These are phyloP conservation scores for Caloboletus inedulis DNA, from an alignment of 1,284 basidiomycete species.

Conservation along the genomic window DNA sequence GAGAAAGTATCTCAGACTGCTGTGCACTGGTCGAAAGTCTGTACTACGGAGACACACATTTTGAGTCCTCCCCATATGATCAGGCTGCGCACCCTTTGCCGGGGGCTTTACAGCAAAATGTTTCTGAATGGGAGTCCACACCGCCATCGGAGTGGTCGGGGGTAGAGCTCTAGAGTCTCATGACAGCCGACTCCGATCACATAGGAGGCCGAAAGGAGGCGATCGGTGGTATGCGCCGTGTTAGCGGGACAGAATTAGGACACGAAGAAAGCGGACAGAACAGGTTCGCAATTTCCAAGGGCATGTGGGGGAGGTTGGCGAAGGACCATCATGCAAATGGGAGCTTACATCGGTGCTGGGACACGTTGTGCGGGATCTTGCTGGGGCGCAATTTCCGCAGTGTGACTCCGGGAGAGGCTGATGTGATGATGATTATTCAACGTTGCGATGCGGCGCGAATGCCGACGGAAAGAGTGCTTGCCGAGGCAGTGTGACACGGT, in stretches of 20 bases:
- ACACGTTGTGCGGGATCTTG: slow-evolving; percentile 2
- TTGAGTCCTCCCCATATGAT: slow-evolving; percentile 1
- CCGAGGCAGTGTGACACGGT: slow-evolving; percentile 24
- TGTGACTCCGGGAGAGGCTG: slow-evolving; percentile 10
- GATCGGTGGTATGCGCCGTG: slow-evolving; percentile 30
- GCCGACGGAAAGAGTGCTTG: slow-evolving; percentile 15
- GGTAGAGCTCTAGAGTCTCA: neutral
- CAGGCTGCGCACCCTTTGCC: slow-evolving; percentile 6
- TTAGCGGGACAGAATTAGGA: slow-evolving; percentile 4
- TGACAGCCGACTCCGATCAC: slow-evolving; percentile 26
- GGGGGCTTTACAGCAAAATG: neutral
- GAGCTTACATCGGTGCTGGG: neutral
- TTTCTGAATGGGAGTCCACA: neutral
- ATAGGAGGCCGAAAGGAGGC: slow-evolving; percentile 16
- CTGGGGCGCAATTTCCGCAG: slow-evolving; percentile 19
- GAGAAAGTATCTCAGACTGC: neutral
- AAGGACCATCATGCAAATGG: slow-evolving; percentile 5
- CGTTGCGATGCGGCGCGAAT: slow-evolving; percentile 13
- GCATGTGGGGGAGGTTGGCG: slow-evolving; percentile 1
- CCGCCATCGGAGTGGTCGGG: slow-evolving; percentile 14
- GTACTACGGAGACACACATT: slow-evolving; percentile 12
- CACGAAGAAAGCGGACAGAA: slow-evolving; percentile 3
- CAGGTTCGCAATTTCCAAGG: neutral
- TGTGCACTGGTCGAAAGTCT: slow-evolving; percentile 1
- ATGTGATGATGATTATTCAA: slow-evolving; percentile 25